Conservation (phyloP, 768 basidiomycete genomes). For the Termitomyces sp. region DNA sequence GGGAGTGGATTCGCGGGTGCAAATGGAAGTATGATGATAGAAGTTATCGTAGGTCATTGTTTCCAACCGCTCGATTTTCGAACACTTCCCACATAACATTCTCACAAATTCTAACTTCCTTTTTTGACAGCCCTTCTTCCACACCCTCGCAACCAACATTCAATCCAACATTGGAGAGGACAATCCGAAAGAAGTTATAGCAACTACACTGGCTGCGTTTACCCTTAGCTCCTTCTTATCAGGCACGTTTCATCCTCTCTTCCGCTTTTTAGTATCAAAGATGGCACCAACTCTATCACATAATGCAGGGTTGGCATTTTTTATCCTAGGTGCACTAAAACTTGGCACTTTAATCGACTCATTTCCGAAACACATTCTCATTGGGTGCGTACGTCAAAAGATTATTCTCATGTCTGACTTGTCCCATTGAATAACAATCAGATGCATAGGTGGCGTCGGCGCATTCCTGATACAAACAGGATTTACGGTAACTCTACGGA, state of each 20-base stretch:
- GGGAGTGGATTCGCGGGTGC: conserved; percentile 88
- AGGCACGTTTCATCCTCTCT: conserved; percentile 36
- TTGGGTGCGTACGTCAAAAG: conserved; percentile 46
- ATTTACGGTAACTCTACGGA: conserved; percentile 76
- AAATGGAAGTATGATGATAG: conserved; percentile 98
- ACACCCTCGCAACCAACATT: conserved; percentile 80
- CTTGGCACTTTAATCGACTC: conserved; percentile 88
- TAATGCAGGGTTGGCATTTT: conserved; percentile 63
- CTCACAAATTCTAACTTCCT: not conserved
- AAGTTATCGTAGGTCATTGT: conserved; percentile 70
- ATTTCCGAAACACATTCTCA: conserved; percentile 97
- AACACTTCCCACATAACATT: not conserved
- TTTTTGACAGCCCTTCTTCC: conserved; percentile 80
- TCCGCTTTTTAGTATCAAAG: not conserved
- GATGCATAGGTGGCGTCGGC: conserved; percentile 94
- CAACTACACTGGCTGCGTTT: conserved; percentile 88
- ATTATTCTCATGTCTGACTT: too few species aligned
- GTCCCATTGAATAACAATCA: conserved; percentile 12
- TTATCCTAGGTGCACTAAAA: conserved; percentile 75
- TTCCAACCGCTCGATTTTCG: not conserved
- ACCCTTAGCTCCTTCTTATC: conserved; percentile 87
- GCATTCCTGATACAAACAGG: conserved; percentile 89
- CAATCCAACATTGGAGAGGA: conserved; percentile 67
- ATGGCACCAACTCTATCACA: not conserved
- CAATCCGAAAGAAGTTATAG: conserved; percentile 64